phyloP scores from a whole-genome alignment of 768 basidiomycete species.

The Leucosporidium creatinivorum region DNA sequence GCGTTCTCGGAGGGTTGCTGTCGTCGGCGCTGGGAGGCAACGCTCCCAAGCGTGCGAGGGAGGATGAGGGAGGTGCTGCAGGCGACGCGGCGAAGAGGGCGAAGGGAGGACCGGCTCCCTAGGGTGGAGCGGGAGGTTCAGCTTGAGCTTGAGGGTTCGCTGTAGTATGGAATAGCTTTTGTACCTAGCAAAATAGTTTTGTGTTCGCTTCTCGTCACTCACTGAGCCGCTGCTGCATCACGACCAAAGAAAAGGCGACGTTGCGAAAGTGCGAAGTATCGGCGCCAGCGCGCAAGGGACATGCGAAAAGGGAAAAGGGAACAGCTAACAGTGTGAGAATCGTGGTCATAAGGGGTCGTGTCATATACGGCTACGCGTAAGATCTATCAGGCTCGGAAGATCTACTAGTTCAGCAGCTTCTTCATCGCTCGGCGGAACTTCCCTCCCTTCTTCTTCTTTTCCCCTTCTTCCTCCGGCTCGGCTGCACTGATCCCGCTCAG shows the following conservation, averaged over 20 bases:
- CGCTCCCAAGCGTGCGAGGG: constrained; percentile 29
- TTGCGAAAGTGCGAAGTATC: constrained; percentile 50
- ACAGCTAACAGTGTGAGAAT: constrained; percentile 50
- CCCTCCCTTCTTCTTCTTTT: neutral
- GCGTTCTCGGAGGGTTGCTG: constrained; percentile 6
- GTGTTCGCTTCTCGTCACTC: neutral
- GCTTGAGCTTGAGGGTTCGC: neutral
- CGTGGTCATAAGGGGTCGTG: constrained; percentile 51
- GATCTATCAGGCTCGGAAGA: neutral
- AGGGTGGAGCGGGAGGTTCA: neutral
- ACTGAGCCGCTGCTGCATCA: neutral
- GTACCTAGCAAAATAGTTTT: neutral
- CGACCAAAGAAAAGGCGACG: constrained; percentile 39
- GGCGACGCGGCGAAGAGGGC: constrained; percentile 10
- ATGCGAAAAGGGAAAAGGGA: constrained; percentile 51
- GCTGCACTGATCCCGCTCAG: neutral
- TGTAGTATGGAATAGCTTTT: neutral
- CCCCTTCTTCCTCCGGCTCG: neutral
- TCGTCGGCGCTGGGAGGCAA: neutral
- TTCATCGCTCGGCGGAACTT: neutral
- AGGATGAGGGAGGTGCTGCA: constrained; percentile 19
- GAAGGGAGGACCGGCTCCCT: neutral
- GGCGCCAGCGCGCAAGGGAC: constrained; percentile 54
- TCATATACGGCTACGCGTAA: constrained; percentile 41
- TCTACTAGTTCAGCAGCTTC: constrained; percentile 33